phyloP scores from a whole-genome alignment of 345 rosid species.

The Combretum micranthum region DNA sequence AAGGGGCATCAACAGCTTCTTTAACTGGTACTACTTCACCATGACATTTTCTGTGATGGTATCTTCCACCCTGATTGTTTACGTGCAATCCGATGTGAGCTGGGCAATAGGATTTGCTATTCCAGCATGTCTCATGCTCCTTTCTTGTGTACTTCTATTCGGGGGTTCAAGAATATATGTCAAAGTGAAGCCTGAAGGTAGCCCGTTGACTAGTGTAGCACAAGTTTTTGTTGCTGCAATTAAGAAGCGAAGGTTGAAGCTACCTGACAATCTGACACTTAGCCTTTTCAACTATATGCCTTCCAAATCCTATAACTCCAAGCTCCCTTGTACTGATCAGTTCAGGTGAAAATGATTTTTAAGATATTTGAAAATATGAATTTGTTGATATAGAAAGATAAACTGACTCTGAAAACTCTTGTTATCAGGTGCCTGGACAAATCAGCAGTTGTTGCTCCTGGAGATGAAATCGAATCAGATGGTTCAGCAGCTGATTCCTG shows the following conservation, averaged over 20 bases:
- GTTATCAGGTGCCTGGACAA: slow-evolving; percentile 16
- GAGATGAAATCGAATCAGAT: slow-evolving; percentile 24
- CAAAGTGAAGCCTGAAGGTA: slow-evolving; percentile 34
- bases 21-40: slow-evolving; percentile 52
- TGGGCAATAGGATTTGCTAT: slow-evolving; percentile 47
- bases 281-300: slow-evolving; percentile 25
- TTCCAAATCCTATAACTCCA: slow-evolving; percentile 19
- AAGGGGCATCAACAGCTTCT: slow-evolving; percentile 35
- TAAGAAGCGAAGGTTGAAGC: slow-evolving; percentile 41
- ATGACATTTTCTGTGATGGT: slow-evolving; percentile 33
- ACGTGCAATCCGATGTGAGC: slow-evolving; percentile 44
- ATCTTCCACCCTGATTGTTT: slow-evolving; percentile 35
- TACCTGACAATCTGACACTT: slow-evolving; percentile 31
- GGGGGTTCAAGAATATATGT: slow-evolving; percentile 30
- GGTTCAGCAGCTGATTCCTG: slow-evolving; percentile 36
- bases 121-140: slow-evolving; percentile 39
- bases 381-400: no score
- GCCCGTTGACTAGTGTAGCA: slow-evolving; percentile 20
- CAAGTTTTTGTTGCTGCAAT: slow-evolving; percentile 49
- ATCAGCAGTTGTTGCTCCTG: slow-evolving; percentile 27
- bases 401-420: no score
- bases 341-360: slow-evolving; percentile 22
- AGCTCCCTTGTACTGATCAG: slow-evolving; percentile 32
- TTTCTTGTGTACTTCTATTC: slow-evolving; percentile 27
- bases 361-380: background rate